Percentiles rank a stretch among this genome's conserved stretches.
Conservation (phyloP, 2,329 filamentous ascomycete genomes). For the Didymella sp. region DNA sequence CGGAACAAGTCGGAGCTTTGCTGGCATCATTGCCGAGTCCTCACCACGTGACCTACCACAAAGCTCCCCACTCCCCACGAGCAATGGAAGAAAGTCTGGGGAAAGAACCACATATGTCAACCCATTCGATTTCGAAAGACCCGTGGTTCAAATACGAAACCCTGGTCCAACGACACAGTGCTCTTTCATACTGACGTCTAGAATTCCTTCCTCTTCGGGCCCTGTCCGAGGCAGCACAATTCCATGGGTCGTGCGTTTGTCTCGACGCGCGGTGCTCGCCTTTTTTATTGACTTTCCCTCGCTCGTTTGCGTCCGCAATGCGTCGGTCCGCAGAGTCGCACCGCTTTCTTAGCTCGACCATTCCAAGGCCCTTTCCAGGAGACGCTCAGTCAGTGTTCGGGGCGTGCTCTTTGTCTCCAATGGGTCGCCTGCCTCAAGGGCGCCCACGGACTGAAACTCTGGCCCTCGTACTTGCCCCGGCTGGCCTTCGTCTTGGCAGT, state of each 20-base stretch:
- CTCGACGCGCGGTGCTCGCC: constrained; percentile 7
- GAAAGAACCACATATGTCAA: not conserved
- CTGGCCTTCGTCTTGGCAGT: not conserved
- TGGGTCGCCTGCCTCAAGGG: constrained; percentile 3
- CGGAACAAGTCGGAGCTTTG: constrained; percentile 13
- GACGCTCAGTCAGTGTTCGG: constrained; percentile 8
- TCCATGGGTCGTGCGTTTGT: constrained; percentile 1
- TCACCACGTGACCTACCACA: not conserved
- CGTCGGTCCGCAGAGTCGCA: constrained; percentile 27
- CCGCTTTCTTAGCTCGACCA: constrained; percentile 19
- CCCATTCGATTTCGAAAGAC: too few relatives aligned
- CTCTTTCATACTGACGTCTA: not conserved
- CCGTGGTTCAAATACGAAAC: too few relatives aligned
- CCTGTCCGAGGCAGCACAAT: not conserved
- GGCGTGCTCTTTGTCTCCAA: constrained; percentile 7
- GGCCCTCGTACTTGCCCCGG: not conserved
- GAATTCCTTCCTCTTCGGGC: not conserved
- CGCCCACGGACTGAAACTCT: constrained; percentile 4
- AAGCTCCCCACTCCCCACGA: not conserved
- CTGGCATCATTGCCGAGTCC: not conserved
- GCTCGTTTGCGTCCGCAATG: constrained; percentile 27
- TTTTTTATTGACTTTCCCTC: constrained; percentile 6
- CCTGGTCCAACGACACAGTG: not conserved
- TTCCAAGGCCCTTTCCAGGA: constrained; percentile 3
- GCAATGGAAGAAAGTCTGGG: not conserved